Evolutionary conservation across 2,329 filamentous ascomycete species (phyloP), one percentile per base, ranked within the genome.

Genomic region (Pestalotiopsis sp.): DNA sequence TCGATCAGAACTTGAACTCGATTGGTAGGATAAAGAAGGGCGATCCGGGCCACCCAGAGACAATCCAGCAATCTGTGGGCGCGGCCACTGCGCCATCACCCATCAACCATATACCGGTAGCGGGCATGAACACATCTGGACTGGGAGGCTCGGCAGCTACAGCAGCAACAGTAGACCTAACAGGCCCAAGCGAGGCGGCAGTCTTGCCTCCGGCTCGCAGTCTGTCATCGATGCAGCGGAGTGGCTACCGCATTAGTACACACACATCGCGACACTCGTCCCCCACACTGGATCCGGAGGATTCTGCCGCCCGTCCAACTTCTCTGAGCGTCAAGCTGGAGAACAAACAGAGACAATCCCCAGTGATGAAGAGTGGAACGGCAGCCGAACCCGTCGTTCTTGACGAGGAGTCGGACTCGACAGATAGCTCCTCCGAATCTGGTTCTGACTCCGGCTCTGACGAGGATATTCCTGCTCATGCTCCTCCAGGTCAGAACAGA

Each of bases 161-260:
- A 6, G 74, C 72, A 20, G 72, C 77, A 12, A 73, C 65, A 13
- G 57, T 68, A n/a, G 74, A 75, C 55, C 72, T 70, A 52, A 78
- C 71, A 61, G 68, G 14, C 66, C 67, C 68, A 23, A 49, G 49
- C 2, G 20, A 45, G 12, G 45, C 25, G 31, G 31, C 62, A 38
- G 23, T 27, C 2, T 58, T 59, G 13, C 64, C 69, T 23, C 73
- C 72, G 4, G 20, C 36, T 31, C 61, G 61, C 25, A 78, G 76
- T 36, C 74, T 78, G 3, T 76, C 74, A 0, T 74, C 75, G 0
- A 67, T 72, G 9, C 76, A 78, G 64, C 71, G 71, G 3, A 76
- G 76, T 62, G 77, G 76, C 7, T 78, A 78, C 23, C 72, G 75
- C 4, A 72, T 78, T 20, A 76, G 74, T 6, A 76, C 76, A 2